Conservation (phyloP, 495 filamentous ascomycete species). For the Neurospora hispaniola region DNA sequence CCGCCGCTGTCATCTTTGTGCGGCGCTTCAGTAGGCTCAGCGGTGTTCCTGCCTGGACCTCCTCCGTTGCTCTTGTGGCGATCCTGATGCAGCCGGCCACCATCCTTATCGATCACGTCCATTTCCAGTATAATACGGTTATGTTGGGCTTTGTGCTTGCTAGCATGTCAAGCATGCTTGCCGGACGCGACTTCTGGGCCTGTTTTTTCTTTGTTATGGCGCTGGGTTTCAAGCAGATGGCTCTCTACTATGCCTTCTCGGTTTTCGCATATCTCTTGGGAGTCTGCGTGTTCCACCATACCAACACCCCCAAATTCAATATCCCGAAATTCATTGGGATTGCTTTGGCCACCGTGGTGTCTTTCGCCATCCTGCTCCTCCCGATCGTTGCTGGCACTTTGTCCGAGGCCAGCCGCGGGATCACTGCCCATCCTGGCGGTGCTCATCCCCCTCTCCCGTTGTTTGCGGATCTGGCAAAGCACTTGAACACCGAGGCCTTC, state of each 20-base stretch:
- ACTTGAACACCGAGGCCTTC: conserved; percentile 49
- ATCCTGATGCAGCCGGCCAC: conserved; percentile 87
- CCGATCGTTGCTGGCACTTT: conserved; percentile 60
- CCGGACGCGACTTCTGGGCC: conserved; percentile 74
- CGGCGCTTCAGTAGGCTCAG: conserved; percentile 63
- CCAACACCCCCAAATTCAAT: conserved; percentile 28
- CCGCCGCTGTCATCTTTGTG: conserved; percentile 73
- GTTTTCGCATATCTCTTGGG: conserved; percentile 89
- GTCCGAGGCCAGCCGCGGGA: conserved; percentile 45
- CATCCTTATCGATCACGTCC: conserved; percentile 92
- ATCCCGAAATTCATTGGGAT: conserved; percentile 63
- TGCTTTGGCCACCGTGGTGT: conserved; percentile 55
- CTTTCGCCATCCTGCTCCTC: conserved; percentile 63
- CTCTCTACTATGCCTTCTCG: conserved; percentile 86
- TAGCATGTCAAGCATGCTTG: conserved; percentile 77
- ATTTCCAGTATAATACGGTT: conserved; percentile 98
- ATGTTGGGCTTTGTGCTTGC: conserved; percentile 88
- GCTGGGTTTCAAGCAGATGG: conserved; percentile 97
- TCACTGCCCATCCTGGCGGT: conserved; percentile 36
- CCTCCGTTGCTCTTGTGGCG: conserved; percentile 74
- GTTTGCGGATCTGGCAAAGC: conserved; percentile 45
- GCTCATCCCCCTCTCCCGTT: conserved; percentile 46
- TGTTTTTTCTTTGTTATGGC: conserved; percentile 91
- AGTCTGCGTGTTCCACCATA: conserved; percentile 63
- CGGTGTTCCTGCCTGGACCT: conserved; percentile 61